These are phyloP conservation scores for Teunomyces cretensis DNA, from an alignment of 805 yeast species.

Conservation along the genomic window DNA sequence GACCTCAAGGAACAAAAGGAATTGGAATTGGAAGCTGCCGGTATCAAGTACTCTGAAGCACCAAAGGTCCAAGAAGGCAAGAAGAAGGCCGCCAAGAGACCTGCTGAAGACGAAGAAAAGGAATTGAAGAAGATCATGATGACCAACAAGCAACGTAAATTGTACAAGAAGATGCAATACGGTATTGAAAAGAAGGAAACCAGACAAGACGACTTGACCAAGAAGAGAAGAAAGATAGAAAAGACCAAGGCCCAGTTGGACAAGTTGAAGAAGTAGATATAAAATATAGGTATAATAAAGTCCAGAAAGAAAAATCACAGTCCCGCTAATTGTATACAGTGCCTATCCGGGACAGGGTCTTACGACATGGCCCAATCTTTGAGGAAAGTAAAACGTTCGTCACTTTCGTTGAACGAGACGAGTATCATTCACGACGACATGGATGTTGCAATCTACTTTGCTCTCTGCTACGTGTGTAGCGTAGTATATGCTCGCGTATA, in stretches of 20 bases:
- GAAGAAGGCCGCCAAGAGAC: constrained; percentile 36
- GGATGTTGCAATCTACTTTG: no score
- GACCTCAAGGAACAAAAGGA: constrained; percentile 82
- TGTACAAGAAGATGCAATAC: constrained; percentile 93
- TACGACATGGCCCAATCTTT: no score
- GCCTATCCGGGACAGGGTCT: no score
- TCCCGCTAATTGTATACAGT: no score
- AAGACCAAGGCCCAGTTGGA: constrained; percentile 53
- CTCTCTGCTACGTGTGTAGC: no score
- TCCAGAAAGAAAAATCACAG: no score
- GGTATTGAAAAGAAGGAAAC: constrained; percentile 81
- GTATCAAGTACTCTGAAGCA: constrained; percentile 62
- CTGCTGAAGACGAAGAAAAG: constrained; percentile 74
- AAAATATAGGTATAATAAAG: background rate
- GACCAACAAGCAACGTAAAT: constrained; percentile 92
- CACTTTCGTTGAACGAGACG: no score
- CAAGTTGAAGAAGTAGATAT: constrained; percentile 18
- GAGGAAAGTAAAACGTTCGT: no score
- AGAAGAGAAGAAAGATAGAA: constrained; percentile 68
- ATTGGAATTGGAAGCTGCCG: constrained; percentile 75
- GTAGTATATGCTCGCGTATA: no score
- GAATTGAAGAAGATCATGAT: constrained; percentile 95
- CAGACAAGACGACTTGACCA: constrained; percentile 64
- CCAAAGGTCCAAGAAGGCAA: constrained; percentile 9
- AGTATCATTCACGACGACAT: no score